Evolutionary conservation across 1,284 basidiomycete genomes (phyloP), one percentile per base, ranked within the genome.

Genomic region (Ceratobasidium sp.): DNA sequence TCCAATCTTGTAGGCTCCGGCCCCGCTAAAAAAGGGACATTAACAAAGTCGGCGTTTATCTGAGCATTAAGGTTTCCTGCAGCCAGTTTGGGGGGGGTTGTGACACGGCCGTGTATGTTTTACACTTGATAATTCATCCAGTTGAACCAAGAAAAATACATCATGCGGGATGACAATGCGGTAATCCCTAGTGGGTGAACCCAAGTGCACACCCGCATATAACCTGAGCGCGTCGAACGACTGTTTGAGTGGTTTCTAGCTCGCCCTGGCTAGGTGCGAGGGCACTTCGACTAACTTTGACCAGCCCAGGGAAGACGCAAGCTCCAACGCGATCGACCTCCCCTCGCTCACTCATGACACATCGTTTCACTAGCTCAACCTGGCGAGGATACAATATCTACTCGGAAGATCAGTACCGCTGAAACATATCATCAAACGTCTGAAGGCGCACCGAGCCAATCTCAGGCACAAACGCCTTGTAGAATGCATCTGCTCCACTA

Each of bases 231-330:
- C 91, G 81, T 72, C 90, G 80, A 2, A 93, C 90, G 38, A 93
- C 87, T 8, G 86, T 87, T 80, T 90, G 88, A 34, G 84, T 74
- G 69, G 82, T 85, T 42, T 88, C 85, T 10, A 40, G 29, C 80
- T 77, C 69, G 73, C 75, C 69, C 17, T 77, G 73, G 13, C 79
- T 80, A 3, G 77, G 77, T 7, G 79, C 75, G 12, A 73, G 10
- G 75, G 70, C 0, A 79, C 79, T 82, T 52, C 81, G 81, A 2
- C 84, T 84, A 4, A 93, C 87, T 78, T 93, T 93, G 47, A 92
- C 92, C 35, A 93, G 80, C 0, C 91, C 92, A 5, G 91, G 91
- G 76, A 93, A 93, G 69, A 92, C 86, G 0, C 90, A 91, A 1
- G 89, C 86, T 3, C 92, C 91, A 1, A 93, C 90, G 5, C 84